Evolutionary conservation across 352 stramenopile species (phyloP).

Genomic region (Phytophthora multivora): DNA sequence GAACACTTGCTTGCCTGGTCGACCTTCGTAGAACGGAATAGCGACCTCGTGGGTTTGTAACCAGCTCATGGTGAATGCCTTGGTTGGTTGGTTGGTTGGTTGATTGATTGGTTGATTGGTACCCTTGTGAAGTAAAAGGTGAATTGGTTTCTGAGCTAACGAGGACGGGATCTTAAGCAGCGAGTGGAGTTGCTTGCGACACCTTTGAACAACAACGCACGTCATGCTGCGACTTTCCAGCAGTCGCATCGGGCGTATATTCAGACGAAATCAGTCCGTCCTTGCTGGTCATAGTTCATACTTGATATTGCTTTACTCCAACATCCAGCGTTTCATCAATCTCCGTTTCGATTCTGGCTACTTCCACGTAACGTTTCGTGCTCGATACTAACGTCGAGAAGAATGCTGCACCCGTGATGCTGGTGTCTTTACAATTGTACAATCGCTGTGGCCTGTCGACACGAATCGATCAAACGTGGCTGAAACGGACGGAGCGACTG

Average conservation of each 20-base stretch:
- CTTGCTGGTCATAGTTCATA: conserved; percentile 16
- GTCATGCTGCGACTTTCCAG: conserved; percentile 26
- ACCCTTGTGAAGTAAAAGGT: conserved; percentile 22
- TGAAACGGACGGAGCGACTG: conserved; percentile 19
- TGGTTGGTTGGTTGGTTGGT: conserved; percentile 1
- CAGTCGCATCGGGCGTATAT: conserved; percentile 1
- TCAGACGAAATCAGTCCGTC: conserved; percentile 16
- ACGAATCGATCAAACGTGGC: not conserved
- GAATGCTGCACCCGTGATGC: not conserved
- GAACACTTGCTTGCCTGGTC: conserved; percentile 53
- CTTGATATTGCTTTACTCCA: conserved; percentile 7
- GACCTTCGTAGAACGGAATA: conserved; percentile 50
- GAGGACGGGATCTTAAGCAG: not conserved
- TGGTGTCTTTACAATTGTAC: conserved; percentile 6
- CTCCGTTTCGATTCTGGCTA: conserved; percentile 18
- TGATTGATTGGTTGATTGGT: not conserved
- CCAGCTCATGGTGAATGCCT: conserved; percentile 52
- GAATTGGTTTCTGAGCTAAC: conserved; percentile 31
- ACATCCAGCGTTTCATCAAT: conserved; percentile 16
- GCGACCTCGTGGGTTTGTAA: conserved; percentile 53
- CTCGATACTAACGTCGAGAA: too few species aligned
- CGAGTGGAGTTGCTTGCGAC: not conserved
- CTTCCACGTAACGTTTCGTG: conserved; percentile 11
- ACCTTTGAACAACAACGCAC: conserved; percentile 9
- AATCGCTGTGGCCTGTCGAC: conserved; percentile 24